Base-by-base conservation (phyloP, 441 rosid genomes). In the Syzygium syzygioides region DNA sequence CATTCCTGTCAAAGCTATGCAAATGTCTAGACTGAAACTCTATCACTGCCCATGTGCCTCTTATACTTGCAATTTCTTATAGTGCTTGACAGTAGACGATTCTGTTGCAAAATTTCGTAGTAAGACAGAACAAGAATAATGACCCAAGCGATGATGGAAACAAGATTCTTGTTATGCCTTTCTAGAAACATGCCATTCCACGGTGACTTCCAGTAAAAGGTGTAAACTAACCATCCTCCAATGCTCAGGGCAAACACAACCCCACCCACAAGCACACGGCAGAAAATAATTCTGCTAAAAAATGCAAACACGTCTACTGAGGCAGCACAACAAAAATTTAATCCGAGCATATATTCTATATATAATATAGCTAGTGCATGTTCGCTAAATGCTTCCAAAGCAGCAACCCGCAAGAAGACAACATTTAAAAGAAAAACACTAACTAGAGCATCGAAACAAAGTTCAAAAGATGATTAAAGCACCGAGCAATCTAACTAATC, bases 1-100 rank as follows among this genome's bases (percentile, higher is more conserved):
- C 64, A 85, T 54, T 87, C 86, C 79, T 56, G 91, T 92, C 87
- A 93, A 91, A 55, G 86, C 83, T 37, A 71, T 71, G 79, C 23
- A 71, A 71, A 71, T 71, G n/a, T 71, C 83, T 71, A 11, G 50
- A 71, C 50, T 71, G 50, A 37, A 71, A 71, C 28, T 71, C 50
- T 71, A 19, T 68, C 28, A 68, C 26, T 68, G 48, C 79, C 45
- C 26, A 19, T 37, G 50, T 71, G 83, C 52, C 17, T 71, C 80
- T 20, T 71, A 71, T 20, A 71, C n/a, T 71, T 37, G 41, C 48
- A 37, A 37, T 71, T 20, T 71, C 83, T 71, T 71, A 20, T 37
- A 50, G 83, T 6, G 52, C 83, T 20, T 20, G 83, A 71, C 28
- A 71, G 50, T 37, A 12, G n/a, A 71, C 20, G 25, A 37, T 20